Evolutionary conservation across 2,329 filamentous ascomycete genomes (phyloP), one percentile per base, ranked within the genome.

Genomic region (Beauveria rudraprayagi): DNA sequence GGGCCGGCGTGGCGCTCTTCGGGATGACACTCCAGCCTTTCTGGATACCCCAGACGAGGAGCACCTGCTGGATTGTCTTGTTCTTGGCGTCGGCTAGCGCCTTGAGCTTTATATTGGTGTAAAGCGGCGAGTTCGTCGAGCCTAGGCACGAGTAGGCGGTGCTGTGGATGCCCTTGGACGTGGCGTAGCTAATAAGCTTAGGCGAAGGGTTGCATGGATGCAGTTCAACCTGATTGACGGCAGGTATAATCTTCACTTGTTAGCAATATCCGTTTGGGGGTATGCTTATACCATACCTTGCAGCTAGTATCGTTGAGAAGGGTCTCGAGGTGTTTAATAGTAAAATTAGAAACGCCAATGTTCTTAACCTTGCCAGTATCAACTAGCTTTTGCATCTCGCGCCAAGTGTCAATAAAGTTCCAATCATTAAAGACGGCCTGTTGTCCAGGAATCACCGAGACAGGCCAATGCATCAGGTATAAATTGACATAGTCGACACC

Each of bases 211-310:
- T 87, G 78, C 88, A 88, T 43, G 89, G 89, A 76, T 92, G 89
- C 22, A 92, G 81, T 76, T 92, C 90, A 71, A 91, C 83, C 76
- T 94, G 90, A 82, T 93, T 92, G 66, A 91, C 89, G n/a, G 89
- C 87, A 16, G 83, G 83, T 56, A 80, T 73, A 64, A 81, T 74
- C 79, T 84, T 17, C 6, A 1, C 22, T 7, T 37, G 41, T 50
- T 48, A 63, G 37, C 9, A 44, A 5, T 11, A 14, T 24, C 5
- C 22, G 16, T 26, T 16, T 22, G 14, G 17, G 24, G 7, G 16
- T 11, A 19, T 43, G 14, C 3, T 14, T 37, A 14, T 6, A 19
- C 3, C 72, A 58, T 68, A 83, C 85, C 76, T 86, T 86, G 76
- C 79, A 83, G 65, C 78, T 80, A 16, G 82, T 79, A 67, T 88